Conservation (phyloP, 306 rosid genomes). For the Lathyrus tuberosus region DNA sequence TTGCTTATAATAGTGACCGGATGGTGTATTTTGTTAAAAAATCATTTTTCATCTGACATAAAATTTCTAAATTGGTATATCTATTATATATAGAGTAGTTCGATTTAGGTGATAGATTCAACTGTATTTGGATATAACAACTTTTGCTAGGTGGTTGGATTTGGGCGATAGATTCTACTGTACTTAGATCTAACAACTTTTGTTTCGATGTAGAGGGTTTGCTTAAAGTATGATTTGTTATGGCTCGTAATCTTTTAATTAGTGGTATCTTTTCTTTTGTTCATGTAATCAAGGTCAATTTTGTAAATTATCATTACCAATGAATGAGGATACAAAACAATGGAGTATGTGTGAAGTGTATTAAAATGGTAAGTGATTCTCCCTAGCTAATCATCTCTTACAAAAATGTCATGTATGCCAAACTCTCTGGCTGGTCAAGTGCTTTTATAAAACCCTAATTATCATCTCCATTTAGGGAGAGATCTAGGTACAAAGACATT, state of each 20-base stretch:
- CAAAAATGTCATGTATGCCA: background rate
- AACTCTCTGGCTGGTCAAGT: background rate
- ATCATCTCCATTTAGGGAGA: background rate
- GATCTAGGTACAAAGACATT: background rate
- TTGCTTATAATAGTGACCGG: too few species aligned
- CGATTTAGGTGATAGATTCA: too few species aligned
- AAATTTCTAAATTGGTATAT: too few species aligned
- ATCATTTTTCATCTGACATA: too few species aligned
- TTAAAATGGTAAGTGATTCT: conserved; percentile 41
- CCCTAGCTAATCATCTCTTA: background rate
- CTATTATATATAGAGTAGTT: too few species aligned
- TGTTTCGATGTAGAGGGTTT: background rate
- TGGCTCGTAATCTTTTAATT: conserved; percentile 31
- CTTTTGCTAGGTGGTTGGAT: background rate
- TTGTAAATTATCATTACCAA: conserved; percentile 45
- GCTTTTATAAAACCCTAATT: conserved; percentile 3
- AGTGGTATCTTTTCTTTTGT: conserved; percentile 39
- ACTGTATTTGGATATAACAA: too few species aligned
- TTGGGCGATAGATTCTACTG: background rate
- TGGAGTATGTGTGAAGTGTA: conserved; percentile 38
- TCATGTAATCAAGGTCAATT: conserved; percentile 44
- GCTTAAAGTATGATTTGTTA: background rate
- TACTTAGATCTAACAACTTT: background rate
- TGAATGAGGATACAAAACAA: conserved; percentile 47
- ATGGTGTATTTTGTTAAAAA: too few species aligned